These are phyloP conservation scores for Mortierella sp. DNA, from an alignment of 371 early-diverging fungal genomes.

Conservation along the genomic window DNA sequence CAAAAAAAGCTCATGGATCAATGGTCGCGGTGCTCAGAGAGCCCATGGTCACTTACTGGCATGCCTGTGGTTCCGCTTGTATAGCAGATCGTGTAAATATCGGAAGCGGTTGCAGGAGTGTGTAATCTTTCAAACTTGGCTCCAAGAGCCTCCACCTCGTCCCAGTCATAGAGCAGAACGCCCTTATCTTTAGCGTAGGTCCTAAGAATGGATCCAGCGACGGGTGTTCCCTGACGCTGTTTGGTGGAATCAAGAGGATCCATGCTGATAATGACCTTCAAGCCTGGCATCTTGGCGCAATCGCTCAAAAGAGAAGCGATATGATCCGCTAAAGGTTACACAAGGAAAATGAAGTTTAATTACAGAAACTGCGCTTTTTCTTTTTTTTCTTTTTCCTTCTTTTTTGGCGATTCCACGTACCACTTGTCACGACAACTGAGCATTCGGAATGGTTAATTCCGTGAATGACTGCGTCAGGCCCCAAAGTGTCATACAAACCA, in stretches of 20 bases:
- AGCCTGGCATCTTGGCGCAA: constrained; percentile 63
- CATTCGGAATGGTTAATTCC: constrained; percentile 81
- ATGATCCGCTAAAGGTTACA: constrained; percentile 57
- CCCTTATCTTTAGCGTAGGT: constrained; percentile 66
- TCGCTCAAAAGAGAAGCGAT: constrained; percentile 73
- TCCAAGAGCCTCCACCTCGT: constrained; percentile 69
- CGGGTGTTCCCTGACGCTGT: constrained; percentile 42
- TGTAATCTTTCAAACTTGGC: constrained; percentile 50
- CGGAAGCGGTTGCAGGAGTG: constrained; percentile 62
- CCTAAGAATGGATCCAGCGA: constrained; percentile 56
- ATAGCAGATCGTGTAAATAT: constrained; percentile 94
- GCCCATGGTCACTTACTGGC: constrained; percentile 61
- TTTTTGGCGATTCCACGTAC: constrained; percentile 15
- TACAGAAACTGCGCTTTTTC: background rate
- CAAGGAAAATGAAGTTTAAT: background rate
- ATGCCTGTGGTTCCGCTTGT: constrained; percentile 92
- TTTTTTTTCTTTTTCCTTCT: background rate
- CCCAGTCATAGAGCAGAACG: constrained; percentile 66
- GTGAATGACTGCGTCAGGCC: constrained; percentile 79
- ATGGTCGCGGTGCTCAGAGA: background rate
- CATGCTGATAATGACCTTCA: constrained; percentile 86
- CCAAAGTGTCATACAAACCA: constrained; percentile 97
- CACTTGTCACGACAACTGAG: constrained; percentile 75
- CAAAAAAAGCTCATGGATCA: background rate
- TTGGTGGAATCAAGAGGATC: constrained; percentile 65